Evolutionary conservation across 768 basidiomycete genomes (phyloP).

Genomic region (Amanita thiersii): DNA sequence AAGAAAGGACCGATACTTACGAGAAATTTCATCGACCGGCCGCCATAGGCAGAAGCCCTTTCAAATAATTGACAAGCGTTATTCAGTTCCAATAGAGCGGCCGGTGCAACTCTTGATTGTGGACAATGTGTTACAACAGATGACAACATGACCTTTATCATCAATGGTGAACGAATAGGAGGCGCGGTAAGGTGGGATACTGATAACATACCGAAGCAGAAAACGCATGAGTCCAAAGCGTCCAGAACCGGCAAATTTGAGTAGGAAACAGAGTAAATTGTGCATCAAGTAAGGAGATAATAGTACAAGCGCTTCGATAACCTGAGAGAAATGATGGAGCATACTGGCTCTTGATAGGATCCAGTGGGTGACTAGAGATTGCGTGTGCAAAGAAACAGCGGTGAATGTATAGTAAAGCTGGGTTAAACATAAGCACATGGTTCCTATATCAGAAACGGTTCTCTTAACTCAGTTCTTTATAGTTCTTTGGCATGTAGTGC

Average conservation of each 20-base stretch:
- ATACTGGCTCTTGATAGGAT: slow-evolving; percentile 64
- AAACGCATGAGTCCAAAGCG: slow-evolving; percentile 67
- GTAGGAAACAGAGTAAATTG: slow-evolving; percentile 45
- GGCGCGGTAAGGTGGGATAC: slow-evolving; percentile 4
- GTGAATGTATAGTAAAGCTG: slow-evolving; percentile 68
- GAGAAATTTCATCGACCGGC: slow-evolving; percentile 63
- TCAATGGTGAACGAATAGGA: background rate
- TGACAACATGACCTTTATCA: slow-evolving; percentile 59
- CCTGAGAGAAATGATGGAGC: slow-evolving; percentile 63
- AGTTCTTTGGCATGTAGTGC: slow-evolving; percentile 69
- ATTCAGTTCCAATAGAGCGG: slow-evolving; percentile 60
- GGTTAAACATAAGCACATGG: background rate
- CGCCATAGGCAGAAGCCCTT: slow-evolving; percentile 51
- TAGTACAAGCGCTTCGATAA: slow-evolving; percentile 56
- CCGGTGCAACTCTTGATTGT: slow-evolving; percentile 59
- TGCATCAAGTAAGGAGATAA: slow-evolving; percentile 38
- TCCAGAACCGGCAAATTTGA: slow-evolving; percentile 61
- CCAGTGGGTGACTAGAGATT: slow-evolving; percentile 49
- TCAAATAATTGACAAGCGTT: slow-evolving; percentile 59
- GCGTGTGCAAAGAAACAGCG: slow-evolving; percentile 75
- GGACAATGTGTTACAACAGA: slow-evolving; percentile 69
- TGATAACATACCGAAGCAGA: slow-evolving; percentile 45
- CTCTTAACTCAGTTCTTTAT: slow-evolving; percentile 55
- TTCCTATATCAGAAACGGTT: slow-evolving; percentile 3
- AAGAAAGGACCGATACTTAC: slow-evolving; percentile 26